Base-by-base conservation (phyloP, 2,329 filamentous ascomycete genomes). In the Ceratocystis ficicola region DNA sequence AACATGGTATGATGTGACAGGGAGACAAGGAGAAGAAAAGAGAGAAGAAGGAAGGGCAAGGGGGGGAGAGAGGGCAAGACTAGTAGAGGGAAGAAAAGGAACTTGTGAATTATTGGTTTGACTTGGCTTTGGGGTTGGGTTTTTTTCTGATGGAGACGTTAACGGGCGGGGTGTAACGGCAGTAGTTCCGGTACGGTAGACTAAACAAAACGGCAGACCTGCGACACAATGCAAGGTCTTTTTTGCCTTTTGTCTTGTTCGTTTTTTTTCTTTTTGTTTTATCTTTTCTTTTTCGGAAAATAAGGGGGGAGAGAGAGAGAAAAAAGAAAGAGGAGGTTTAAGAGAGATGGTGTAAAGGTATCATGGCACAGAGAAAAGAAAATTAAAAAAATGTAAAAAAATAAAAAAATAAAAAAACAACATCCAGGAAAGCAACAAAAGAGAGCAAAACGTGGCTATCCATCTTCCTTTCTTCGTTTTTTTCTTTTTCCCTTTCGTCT, bases 221-320 rank as follows among this genome's bases (percentile, higher is more conserved):
- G 52, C 46, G 52, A 57, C 22, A 57, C 46, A 22, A 57, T 57
- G 52, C 52, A 57, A 57, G 52, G 52, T 57, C 46, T 50, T 50
- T 50, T 50, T 50, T 41, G 46, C 46, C 20, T 48, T 50, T 50
- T 17, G 20, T 5, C 8, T n/a, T 50, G 20, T 22, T 50, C 7
- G 3, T 17, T 48, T 55, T 48, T 55, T 28, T 57, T 57, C 5
- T 57, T 57, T 12, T 12, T 30, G 17, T 30, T 57, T 30, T 28
- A 5, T 30, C 12, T 12, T 17, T 8, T 6, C 8, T 15, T 25
- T 12, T 2, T 12, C 2, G 8, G 52, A 17, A 3, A n/a, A n/a
- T 3, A 15, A 5, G 10, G 22, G 20, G 30, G 25, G 2, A 12
- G 30, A 30, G 5, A 5, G 22, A n/a, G 20, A 17, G 6, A 3